Percentiles rank a stretch among this genome's conserved stretches.
Evolutionary conservation across 2,329 filamentous ascomycete genomes (phyloP).

Genomic region (Arthrobotrys musiformis): DNA sequence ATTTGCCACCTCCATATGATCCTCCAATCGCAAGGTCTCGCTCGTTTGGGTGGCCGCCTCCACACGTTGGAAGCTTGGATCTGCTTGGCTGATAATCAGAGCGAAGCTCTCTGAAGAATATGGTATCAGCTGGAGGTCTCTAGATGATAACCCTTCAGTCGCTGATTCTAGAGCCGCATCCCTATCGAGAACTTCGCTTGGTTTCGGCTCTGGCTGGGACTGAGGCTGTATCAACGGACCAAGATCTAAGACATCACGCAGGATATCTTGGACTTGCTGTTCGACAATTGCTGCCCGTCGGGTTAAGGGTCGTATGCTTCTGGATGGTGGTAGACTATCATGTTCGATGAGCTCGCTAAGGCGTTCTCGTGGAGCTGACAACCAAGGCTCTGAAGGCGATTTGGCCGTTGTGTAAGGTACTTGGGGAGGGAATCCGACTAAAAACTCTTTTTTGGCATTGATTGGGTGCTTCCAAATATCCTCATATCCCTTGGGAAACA

Average conservation of each 20-base stretch:
- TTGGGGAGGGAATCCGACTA: conserved; percentile 3
- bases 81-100: not conserved
- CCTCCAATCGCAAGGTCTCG: not conserved
- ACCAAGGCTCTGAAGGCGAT: not conserved
- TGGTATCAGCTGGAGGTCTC: not conserved
- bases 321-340: conserved; percentile 1
- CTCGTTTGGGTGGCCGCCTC: not conserved
- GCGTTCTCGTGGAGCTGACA: conserved; percentile 1
- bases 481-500: not conserved
- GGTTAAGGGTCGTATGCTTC: not conserved
- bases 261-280: not conserved
- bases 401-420: not conserved
- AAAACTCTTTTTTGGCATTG: not conserved
- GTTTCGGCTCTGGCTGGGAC: not conserved
- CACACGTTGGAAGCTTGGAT: not conserved
- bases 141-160: not conserved
- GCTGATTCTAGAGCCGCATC: not conserved
- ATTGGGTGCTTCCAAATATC: not conserved
- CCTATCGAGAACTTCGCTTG: not conserved
- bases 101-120: not conserved
- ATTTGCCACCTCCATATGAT: not conserved
- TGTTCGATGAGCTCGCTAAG: conserved; percentile 28
- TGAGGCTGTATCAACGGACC: not conserved
- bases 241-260: not conserved
- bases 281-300: not conserved